Evolutionary conservation across 805 yeast genomes (phyloP).

Genomic region (Blastobotrys americana): DNA sequence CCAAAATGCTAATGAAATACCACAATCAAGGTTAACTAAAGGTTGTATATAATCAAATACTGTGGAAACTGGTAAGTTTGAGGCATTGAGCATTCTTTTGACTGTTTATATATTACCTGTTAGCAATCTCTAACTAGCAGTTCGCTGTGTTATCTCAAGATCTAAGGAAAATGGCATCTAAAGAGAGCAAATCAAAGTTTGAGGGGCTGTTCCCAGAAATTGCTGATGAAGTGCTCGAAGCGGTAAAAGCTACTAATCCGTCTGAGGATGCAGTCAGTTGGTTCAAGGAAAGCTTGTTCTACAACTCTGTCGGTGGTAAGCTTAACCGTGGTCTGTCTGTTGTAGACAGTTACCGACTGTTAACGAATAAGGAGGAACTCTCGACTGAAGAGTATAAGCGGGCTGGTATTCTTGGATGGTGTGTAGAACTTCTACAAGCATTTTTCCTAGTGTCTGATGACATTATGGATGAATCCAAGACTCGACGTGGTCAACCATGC

Average conservation of each 20-base stretch:
- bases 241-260: conserved; percentile 64
- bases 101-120: no score
- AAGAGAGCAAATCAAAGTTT: conserved; percentile 23
- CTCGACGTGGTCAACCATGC: conserved; percentile 98
- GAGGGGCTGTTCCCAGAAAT: conserved; percentile 62
- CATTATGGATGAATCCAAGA: conserved; percentile 94
- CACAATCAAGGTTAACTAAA: no score
- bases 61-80: no score
- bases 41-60: no score
- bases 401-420: conserved; percentile 90
- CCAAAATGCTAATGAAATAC: no score
- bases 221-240: conserved; percentile 64
- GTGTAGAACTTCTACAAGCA: conserved; percentile 89
- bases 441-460: conserved; percentile 97
- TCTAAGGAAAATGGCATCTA: no score
- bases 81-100: no score
- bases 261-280: conserved; percentile 80
- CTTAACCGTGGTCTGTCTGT: conserved; percentile 94
- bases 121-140: no score
- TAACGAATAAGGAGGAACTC: conserved; percentile 62
- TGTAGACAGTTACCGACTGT: conserved; percentile 79
- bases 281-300: conserved; percentile 61
- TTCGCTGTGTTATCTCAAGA: no score
- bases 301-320: conserved; percentile 96
- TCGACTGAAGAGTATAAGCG: conserved; percentile 64